A percentile compares a stretch with the other conserved stretches of the same genome.
Evolutionary conservation across 140 eudicot species (phyloP).

Genomic region (Flaveria floridana): DNA sequence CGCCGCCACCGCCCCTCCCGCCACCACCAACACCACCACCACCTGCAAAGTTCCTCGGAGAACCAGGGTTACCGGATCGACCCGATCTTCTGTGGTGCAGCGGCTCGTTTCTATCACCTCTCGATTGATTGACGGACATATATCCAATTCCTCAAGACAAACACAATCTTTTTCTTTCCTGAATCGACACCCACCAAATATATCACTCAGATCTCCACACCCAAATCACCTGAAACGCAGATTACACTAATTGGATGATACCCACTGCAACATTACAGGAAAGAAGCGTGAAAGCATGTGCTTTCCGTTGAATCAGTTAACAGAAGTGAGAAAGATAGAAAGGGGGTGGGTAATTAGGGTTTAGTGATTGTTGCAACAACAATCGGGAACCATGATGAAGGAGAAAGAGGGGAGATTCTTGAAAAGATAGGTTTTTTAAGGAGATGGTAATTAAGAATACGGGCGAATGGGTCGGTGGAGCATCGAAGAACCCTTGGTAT

Average conservation of each 20-base stretch:
- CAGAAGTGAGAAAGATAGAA: slow-evolving; percentile 28
- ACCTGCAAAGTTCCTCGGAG: slow-evolving; percentile 47
- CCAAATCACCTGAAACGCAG: slow-evolving; percentile 28
- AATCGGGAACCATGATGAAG: slow-evolving; percentile 8
- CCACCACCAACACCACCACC: slow-evolving; percentile 37
- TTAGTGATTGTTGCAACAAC: slow-evolving; percentile 19
- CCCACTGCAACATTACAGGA: slow-evolving; percentile 26
- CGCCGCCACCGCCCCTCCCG: slow-evolving; percentile 32
- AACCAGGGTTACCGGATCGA: slow-evolving; percentile 50
- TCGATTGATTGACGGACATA: slow-evolving; percentile 86
- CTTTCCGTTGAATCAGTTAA: slow-evolving; percentile 22
- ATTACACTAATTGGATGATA: not conserved
- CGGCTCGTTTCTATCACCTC: slow-evolving; percentile 62
- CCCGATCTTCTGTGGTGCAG: slow-evolving; percentile 58
- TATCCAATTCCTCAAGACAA: slow-evolving; percentile 43
- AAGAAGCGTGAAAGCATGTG: not conserved
- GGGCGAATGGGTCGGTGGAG: not conserved
- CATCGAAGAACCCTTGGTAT: too few species aligned
- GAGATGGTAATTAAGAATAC: slow-evolving; percentile 31
- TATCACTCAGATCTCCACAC: slow-evolving; percentile 40
- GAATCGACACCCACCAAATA: not conserved
- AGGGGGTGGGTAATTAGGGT: slow-evolving; percentile 31
- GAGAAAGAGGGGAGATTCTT: slow-evolving; percentile 8
- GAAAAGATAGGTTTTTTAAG: slow-evolving; percentile 38
- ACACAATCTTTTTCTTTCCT: not conserved